Conservation (phyloP, 202 grass and related monocot genomes). For the Setaria viridis region DNA sequence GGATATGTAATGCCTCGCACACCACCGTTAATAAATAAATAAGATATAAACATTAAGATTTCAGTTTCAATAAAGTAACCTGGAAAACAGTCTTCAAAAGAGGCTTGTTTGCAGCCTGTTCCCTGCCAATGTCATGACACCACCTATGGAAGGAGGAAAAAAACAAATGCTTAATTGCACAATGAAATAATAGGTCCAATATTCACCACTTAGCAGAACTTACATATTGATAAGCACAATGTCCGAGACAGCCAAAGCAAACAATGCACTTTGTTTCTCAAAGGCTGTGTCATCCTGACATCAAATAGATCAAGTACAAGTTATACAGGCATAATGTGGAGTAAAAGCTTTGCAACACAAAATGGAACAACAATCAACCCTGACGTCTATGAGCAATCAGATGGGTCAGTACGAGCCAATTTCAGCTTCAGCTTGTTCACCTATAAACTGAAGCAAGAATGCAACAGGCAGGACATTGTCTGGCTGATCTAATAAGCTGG, state of each 20-base stretch:
- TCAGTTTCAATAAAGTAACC: constrained; percentile 35
- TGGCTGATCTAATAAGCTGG: background rate
- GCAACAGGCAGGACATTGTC: background rate
- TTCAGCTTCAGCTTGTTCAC: background rate
- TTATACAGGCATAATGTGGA: constrained; percentile 13
- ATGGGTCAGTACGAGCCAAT: constrained; percentile 14
- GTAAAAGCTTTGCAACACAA: constrained; percentile 23
- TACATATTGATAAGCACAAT: constrained; percentile 99
- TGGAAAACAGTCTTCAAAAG: constrained; percentile 98
- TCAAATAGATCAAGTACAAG: constrained; percentile 12
- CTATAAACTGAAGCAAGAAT: background rate
- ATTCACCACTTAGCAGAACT: constrained; percentile 41
- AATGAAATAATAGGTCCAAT: constrained; percentile 30
- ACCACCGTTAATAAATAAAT: constrained; percentile 2
- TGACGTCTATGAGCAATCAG: constrained; percentile 12
- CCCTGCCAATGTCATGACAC: constrained; percentile 97
- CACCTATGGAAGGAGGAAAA: constrained; percentile 64
- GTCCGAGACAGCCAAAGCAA: constrained; percentile 96
- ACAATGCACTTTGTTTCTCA: constrained; percentile 95
- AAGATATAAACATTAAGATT: constrained; percentile 17
- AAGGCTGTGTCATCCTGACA: constrained; percentile 91
- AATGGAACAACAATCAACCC: constrained; percentile 18
- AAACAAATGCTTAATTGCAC: constrained; percentile 17
- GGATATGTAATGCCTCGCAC: constrained; percentile 33
- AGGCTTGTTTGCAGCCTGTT: constrained; percentile 96